Base-by-base conservation (phyloP, 2,329 filamentous ascomycete genomes). In the Dothidotthia symphoricarpi region DNA sequence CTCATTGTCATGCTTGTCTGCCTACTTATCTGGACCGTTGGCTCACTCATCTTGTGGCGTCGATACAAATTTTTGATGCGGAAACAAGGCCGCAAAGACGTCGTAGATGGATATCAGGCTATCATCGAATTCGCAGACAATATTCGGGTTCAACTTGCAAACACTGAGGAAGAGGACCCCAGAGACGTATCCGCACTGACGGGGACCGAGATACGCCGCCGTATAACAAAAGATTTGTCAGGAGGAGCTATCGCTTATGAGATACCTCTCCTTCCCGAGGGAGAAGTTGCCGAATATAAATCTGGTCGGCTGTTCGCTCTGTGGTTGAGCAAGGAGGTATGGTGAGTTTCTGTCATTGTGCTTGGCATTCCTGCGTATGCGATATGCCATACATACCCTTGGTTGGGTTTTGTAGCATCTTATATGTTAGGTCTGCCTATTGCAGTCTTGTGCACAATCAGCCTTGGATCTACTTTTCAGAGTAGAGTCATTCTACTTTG, bases 51-150 rank as follows among this genome's bases (percentile, higher is more conserved):
- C 16, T 43, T 60, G 40, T 57, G 45, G 41, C 16, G 48, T 6
- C 28, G 36, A 13, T 38, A 49, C 3, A 24, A 42, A 14, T 26
- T 24, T 10, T 35, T 35, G 2, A 33, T 55, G 41, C 27, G 30
- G 1, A 35, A 34, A 10, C 37, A 44, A 6, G 44, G 41, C 11
- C 15, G 33, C 3, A 24, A 16, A 1, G 32, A 40, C 2, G 35
- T 57, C 2, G 43, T 47, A 6, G 50, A 53, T 3, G 43, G 50
- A n/a, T 28, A 47, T 13, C 54, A 55, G 35, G 47, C 56, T 15
- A 24, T 55, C 1, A 19, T 60, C 3, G 43, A 58, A n/a, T 48
- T 60, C 8, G 46, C 55, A 3, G 29, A 37, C 1, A 46, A 53
- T 1, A 59, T 58, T 39, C 32, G 26, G n/a, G n/a, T n/a, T n/a